Conservation (phyloP, 148 eudicot species). For the Talinum fruticosum region DNA sequence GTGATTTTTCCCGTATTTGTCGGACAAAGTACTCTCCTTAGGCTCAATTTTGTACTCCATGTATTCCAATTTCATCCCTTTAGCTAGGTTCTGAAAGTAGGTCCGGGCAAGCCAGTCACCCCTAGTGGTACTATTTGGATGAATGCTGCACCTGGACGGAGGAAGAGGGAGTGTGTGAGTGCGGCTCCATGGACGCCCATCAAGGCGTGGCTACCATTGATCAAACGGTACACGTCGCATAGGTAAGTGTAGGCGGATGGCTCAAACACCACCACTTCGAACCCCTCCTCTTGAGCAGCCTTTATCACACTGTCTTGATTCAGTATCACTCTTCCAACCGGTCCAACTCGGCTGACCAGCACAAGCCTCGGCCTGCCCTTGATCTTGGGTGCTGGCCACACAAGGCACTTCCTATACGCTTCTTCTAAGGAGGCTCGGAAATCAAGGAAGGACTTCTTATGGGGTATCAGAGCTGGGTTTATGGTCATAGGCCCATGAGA, state of each 20-base stretch:
- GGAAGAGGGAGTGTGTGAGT: conserved; percentile 44
- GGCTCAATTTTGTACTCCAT: conserved; percentile 28
- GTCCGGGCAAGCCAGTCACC: conserved; percentile 45
- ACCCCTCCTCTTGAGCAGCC: conserved; percentile 44
- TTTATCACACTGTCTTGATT: conserved; percentile 40
- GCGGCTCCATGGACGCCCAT: conserved; percentile 54
- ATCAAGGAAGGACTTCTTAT: conserved; percentile 35
- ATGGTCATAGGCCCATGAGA: conserved; percentile 58
- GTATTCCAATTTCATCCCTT: conserved; percentile 44
- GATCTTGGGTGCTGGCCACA: conserved; percentile 31
- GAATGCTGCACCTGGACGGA: conserved; percentile 36
- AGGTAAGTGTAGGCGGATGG: conserved; percentile 37
- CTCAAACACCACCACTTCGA: conserved; percentile 45
- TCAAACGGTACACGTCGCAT: conserved; percentile 36
- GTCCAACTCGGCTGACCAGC: conserved; percentile 37
- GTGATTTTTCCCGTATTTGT: conserved; percentile 29
- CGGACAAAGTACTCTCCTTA: conserved; percentile 31
- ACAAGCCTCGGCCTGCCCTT: conserved; percentile 39
- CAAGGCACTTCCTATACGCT: conserved; percentile 26
- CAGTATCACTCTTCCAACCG: conserved; percentile 39
- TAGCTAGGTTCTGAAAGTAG: conserved; percentile 36
- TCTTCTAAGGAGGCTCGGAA: conserved; percentile 35
- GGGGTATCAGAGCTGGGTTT: conserved; percentile 33
- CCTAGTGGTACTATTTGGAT: conserved; percentile 47
- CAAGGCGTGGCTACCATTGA: conserved; percentile 41